phyloP scores from a whole-genome alignment of 2,329 filamentous ascomycete species.

The Helicocarpus griseus region DNA sequence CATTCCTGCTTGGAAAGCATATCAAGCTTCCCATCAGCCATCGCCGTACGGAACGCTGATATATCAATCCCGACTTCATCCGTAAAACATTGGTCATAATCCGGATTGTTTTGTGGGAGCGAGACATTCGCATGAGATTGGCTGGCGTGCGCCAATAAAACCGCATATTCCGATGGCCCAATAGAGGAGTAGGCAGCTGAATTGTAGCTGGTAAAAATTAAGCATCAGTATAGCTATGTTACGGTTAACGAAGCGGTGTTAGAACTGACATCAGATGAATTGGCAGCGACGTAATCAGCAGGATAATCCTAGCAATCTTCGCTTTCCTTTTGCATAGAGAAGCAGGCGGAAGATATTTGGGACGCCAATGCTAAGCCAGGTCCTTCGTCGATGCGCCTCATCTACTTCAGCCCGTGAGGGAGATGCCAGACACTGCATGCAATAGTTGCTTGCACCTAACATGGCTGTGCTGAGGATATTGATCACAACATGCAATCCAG shows the following conservation, averaged over 20 bases:
- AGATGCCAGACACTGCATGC: conserved; percentile 25
- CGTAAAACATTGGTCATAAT: background rate
- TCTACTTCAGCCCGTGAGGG: conserved; percentile 25
- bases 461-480: conserved; percentile 26
- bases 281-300: conserved; percentile 8
- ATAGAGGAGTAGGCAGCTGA: too few species aligned
- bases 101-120: too few species aligned
- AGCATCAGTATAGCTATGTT: too few species aligned
- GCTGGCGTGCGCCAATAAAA: too few species aligned
- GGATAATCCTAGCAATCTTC: conserved; percentile 9
- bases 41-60: background rate
- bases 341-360: conserved; percentile 20
- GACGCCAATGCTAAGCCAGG: conserved; percentile 24
- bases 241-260: too few species aligned
- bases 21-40: background rate
- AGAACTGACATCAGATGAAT: conserved; percentile 13
- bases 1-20: background rate
- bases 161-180: too few species aligned
- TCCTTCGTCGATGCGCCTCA: conserved; percentile 18
- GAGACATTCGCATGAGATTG: too few species aligned
- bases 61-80: background rate
- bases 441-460: conserved; percentile 25
- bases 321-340: conserved; percentile 1
- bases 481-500: conserved; percentile 24
- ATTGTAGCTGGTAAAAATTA: too few species aligned